Evolutionary conservation across 2,329 filamentous ascomycete species (phyloP).

Genomic region (Pestalotiopsis fici): DNA sequence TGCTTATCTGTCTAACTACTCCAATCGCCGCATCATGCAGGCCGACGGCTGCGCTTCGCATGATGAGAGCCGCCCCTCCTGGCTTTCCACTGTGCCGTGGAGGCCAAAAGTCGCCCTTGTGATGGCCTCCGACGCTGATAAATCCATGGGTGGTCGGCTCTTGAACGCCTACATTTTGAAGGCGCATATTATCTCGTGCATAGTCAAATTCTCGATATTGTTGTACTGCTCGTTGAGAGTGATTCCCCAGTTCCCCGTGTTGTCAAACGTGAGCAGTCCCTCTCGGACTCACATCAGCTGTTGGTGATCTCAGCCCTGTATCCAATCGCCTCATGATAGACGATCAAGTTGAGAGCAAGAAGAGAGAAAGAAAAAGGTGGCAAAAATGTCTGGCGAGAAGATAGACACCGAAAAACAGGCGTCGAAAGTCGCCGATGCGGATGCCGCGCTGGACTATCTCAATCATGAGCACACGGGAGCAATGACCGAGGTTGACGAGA

Average conservation of each 20-base stretch:
- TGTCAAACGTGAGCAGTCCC: background rate
- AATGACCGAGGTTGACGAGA: conserved; percentile 24
- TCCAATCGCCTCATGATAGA: background rate
- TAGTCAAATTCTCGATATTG: background rate
- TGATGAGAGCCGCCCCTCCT: background rate
- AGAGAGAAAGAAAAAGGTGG: background rate
- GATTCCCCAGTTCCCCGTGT: background rate
- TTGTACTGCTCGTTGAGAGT: background rate
- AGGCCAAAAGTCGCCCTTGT: background rate
- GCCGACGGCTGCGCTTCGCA: background rate
- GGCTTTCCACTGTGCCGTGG: background rate
- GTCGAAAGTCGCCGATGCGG: conserved; percentile 16
- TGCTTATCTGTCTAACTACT: background rate
- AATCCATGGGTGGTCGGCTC: background rate
- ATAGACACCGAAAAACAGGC: conserved; percentile 12
- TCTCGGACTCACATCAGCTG: background rate
- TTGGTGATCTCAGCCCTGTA: background rate
- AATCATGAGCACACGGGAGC: conserved; percentile 15
- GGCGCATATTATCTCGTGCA: background rate
- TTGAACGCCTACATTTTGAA: background rate
- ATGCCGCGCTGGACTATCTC: conserved; percentile 23
- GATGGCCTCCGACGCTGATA: background rate
- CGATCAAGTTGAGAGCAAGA: no score
- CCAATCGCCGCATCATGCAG: background rate
- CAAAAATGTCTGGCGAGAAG: conserved; percentile 12